Conservation (phyloP, 2,329 filamentous ascomycete genomes). For the Exophiala lecanii-corni region DNA sequence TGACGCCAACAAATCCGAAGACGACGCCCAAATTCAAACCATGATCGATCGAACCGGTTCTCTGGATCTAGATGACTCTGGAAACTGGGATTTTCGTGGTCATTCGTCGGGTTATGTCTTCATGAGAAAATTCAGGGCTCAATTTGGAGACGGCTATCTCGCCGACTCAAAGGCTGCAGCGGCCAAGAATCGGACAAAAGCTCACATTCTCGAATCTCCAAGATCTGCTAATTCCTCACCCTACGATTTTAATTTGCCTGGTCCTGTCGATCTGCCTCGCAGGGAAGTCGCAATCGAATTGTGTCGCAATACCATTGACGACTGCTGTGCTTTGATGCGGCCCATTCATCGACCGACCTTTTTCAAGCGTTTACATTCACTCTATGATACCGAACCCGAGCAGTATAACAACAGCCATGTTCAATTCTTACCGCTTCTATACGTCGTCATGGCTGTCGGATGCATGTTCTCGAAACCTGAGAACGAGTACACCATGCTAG, state of each 20-base stretch:
- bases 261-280: slow-evolving; percentile 62
- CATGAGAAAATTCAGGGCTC: slow-evolving; percentile 77
- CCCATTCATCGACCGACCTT: slow-evolving; percentile 80
- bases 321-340: slow-evolving; percentile 60
- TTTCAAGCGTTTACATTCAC: slow-evolving; percentile 67
- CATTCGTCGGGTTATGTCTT: slow-evolving; percentile 90
- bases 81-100: slow-evolving; percentile 92
- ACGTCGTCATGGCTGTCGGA: slow-evolving; percentile 66
- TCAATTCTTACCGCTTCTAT: slow-evolving; percentile 65
- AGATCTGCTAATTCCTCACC: slow-evolving; percentile 59
- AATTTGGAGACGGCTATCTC: slow-evolving; percentile 72
- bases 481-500: slow-evolving; percentile 45
- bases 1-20: slow-evolving; percentile 38
- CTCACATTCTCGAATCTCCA: slow-evolving; percentile 65
- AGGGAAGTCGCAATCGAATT: slow-evolving; percentile 53
- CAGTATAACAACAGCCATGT: slow-evolving; percentile 61
- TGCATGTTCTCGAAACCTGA: slow-evolving; percentile 63
- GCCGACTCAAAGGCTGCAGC: slow-evolving; percentile 45
- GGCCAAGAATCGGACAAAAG: slow-evolving; percentile 47
- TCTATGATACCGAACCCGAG: slow-evolving; percentile 67
- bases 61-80: slow-evolving; percentile 84
- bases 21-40: slow-evolving; percentile 75
- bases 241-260: slow-evolving; percentile 49
- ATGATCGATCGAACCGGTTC: slow-evolving; percentile 94
- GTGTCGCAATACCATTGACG: slow-evolving; percentile 57